phyloP scores from a whole-genome alignment of 2,329 filamentous ascomycete genomes.

The Arthrocladium fulminans region DNA sequence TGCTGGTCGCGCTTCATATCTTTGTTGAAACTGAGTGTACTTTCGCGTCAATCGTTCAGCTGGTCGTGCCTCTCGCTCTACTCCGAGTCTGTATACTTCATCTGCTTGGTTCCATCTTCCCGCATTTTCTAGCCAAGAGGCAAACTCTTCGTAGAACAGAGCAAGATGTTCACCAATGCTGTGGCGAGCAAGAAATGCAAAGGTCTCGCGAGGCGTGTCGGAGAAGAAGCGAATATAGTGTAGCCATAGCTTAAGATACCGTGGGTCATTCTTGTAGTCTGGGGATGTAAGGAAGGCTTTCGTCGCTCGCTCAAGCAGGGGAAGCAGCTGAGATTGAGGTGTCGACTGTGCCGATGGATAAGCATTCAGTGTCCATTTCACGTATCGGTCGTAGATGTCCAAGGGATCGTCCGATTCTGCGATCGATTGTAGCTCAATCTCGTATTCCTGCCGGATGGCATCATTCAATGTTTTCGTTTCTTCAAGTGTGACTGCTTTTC shows the following conservation, averaged over 20 bases:
- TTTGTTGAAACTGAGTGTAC: conserved; percentile 81
- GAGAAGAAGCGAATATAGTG: conserved; percentile 90
- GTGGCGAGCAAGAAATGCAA: conserved; percentile 82
- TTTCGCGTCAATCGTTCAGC: conserved; percentile 74
- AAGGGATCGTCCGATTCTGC: conserved; percentile 89
- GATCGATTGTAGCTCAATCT: conserved; percentile 68
- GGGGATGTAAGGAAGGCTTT: conserved; percentile 75
- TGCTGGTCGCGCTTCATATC: conserved; percentile 59
- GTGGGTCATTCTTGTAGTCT: conserved; percentile 90
- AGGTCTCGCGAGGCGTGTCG: conserved; percentile 86
- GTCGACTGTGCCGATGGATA: conserved; percentile 93
- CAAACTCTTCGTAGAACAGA: conserved; percentile 94
- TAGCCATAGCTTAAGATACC: conserved; percentile 89
- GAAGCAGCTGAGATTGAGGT: conserved; percentile 78
- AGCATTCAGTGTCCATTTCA: conserved; percentile 90
- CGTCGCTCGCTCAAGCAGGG: conserved; percentile 83
- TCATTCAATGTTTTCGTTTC: conserved; percentile 72
- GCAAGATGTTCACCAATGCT: conserved; percentile 78
- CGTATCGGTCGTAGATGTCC: conserved; percentile 91
- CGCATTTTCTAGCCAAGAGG: conserved; percentile 78
- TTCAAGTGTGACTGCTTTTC: conserved; percentile 51
- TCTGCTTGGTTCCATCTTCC: conserved; percentile 84
- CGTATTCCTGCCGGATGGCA: conserved; percentile 71
- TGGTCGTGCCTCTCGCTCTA: conserved; percentile 80
- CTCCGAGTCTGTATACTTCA: conserved; percentile 83